Evolutionary conservation across 768 basidiomycete genomes (phyloP), one percentile per base, ranked within the genome.

Genomic region (Hirschioporus abietinus): DNA sequence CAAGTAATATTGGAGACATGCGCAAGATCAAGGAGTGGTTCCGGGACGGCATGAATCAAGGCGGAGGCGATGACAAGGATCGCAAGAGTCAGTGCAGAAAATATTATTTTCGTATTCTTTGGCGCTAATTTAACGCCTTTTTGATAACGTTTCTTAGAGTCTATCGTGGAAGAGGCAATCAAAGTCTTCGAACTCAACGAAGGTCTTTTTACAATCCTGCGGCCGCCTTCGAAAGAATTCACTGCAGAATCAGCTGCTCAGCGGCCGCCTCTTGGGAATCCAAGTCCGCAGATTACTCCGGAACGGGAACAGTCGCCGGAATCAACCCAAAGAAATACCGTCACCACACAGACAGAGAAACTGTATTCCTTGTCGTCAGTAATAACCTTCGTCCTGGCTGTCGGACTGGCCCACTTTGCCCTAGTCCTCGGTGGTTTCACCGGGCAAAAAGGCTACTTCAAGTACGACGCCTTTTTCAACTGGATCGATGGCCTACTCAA

Each of bases 11-110:
- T 66, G 85, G 86, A 1, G 88, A 90, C 70, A 83, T 93, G 80
- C 86, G 83, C 76, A 84, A 85, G 70, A 87, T 91, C 74, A 92
- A 92, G 77, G 83, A 88, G 25, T 90, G 88, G 88, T 88, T 84
- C 74, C 81, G 84, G 62, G 81, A 76, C 25, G 84, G 84, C 0
- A 81, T 87, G 79, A 82, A 86, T 67, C 76, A 74, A 62, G 85
- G 81, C 23, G 84, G 80, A 17, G 81, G 81, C 15, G 77, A 76
- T 63, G 71, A 79, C 35, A 67, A 71, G 27, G 72, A 76, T 18
- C 74, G 78, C 26, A 86, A 85, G 78, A 77, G 84, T 83, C 66
- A 61, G 59, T 35, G 5, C 26, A 24, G 58, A 24, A 57, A 26
- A 62, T 69, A 58, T 8, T 24, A 15, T 20, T 58, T 63, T 42